Evolutionary conservation across 2,329 filamentous ascomycete genomes (phyloP), one percentile per base, ranked within the genome.

Genomic region (Sphaerulina vaccinii): DNA sequence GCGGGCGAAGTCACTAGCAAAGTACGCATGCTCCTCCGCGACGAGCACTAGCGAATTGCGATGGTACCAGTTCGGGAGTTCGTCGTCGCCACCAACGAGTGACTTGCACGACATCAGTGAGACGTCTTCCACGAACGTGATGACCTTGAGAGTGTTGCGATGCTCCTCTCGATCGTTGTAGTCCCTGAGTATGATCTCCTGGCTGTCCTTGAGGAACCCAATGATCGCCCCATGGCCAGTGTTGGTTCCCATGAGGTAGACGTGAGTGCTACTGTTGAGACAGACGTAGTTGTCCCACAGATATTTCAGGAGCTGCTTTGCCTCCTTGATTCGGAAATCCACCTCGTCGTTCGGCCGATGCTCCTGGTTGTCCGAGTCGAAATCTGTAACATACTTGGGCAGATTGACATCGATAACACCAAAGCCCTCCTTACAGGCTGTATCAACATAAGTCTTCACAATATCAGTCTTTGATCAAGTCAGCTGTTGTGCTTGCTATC

Each of bases 271-370:
- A 2, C 86, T 76, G 49, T 75, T 80, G 44, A 85, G 84, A 75
- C 96, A 88, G 16, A 99, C 83, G 65, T 96, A 96, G 66, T 99
- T 99, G 62, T 96, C 91, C 93, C 93, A 99, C 11, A 99, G 75
- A 65, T 96, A 97, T 54, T 81, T 84, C 3, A 92, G 83, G 9
- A 96, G 75, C 55, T 92, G 85, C 56, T 87, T 83, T 0, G 78
- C 79, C 48, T 77, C 76, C 19, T 68, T 68, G 7, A 65, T 67
- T 27, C 73, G 68, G 45, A 59, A 55, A 22, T 69, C 67, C 11
- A 65, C 53, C 16, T 63, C 54, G 82, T 84, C 68, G 82, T 81
- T 49, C 66, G 71, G 60, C 59, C 72, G 53, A 49, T 72, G 70
- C 13, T 64, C 63, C 13, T 66, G 64, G 16, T 65, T 54, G 38